Base-by-base conservation (phyloP, 78 protist genomes). In the Dictyostelium intermedium region DNA sequence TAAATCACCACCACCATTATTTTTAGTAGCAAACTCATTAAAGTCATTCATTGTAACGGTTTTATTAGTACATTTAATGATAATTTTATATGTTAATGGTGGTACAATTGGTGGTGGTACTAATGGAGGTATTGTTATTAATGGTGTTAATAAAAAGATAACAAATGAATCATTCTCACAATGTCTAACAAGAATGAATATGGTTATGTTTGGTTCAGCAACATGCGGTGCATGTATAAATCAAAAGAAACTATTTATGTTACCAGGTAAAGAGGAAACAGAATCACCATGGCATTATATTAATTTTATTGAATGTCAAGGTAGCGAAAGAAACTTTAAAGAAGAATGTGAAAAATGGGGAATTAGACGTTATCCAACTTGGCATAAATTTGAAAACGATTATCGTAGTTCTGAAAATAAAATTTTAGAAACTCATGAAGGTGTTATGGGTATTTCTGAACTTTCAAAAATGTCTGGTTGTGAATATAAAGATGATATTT, bases 381-480 rank as follows among this genome's bases (percentile, higher is more conserved):
- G 93, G 93, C 66, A 80, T 25, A 37, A 25, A 11, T 81, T 53
- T 81, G 41, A 60, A 27, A 34, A n/a, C 16, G 27, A 34, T 32
- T 45, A 61, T 61, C 5, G n/a, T n/a, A 11, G n/a, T 3, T 11
- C 77, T 25, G 30, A 76, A 27, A 73, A 35, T 23, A 63, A 50
- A 39, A 56, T 61, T 43, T 39, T 80, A 20, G 80, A 61, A 39
- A n/a, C 53, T 66, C 92, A 86, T 50, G 47, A 43, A 89, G 93
- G 93, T 89, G 69, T 80, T 13, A 80, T 89, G 86, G 72, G 25
- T 2, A 61, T 37, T 14, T 4, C 20, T 3, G 74, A 89, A 80
- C 53, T 89, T 2, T 37, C 87, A 3, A 80, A 69, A 60, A 89
- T 89, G 93, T 89, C 93, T 32, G 84, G 87, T 43, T 89, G 93